Conservation (phyloP, 179 eudicot genomes). For the Amaranthus tricolor region DNA sequence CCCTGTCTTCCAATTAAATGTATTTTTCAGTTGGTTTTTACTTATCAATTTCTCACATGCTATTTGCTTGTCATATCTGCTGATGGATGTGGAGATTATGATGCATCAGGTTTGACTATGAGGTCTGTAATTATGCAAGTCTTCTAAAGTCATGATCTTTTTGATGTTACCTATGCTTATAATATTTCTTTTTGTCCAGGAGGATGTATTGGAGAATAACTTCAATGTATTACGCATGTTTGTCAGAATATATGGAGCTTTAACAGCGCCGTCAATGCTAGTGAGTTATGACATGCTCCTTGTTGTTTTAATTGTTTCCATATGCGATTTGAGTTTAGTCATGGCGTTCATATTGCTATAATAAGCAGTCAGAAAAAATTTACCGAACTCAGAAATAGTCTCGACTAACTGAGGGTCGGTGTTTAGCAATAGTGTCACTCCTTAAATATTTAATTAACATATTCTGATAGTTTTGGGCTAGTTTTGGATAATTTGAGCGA, state of each 20-base stretch:
- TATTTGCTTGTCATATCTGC: slow-evolving; percentile 13
- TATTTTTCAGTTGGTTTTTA: not conserved
- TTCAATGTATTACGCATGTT: slow-evolving; percentile 92
- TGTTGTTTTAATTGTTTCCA: not conserved
- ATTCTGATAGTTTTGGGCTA: too few species aligned
- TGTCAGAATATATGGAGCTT: slow-evolving; percentile 67
- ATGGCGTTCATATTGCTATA: too few species aligned
- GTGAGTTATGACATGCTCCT: slow-evolving; percentile 36
- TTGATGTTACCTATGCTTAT: not conserved
- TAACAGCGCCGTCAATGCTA: slow-evolving; percentile 67
- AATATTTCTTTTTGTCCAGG: slow-evolving; percentile 40
- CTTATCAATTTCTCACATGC: not conserved
- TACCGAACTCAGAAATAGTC: too few species aligned
- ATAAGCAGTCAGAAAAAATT: too few species aligned
- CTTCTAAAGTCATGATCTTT: not conserved
- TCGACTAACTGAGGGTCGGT: too few species aligned
- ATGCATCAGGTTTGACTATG: slow-evolving; percentile 79
- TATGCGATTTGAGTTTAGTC: not conserved
- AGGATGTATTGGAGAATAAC: slow-evolving; percentile 79
- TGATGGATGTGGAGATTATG: slow-evolving; percentile 19
- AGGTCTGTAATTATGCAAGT: slow-evolving; percentile 47
- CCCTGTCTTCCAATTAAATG: not conserved
- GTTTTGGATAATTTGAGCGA: too few species aligned
- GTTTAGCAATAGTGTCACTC: too few species aligned
- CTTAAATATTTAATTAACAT: too few species aligned